Evolutionary conservation across 176 grass and related monocot genomes (phyloP).

Genomic region (Pontederia crassipes): DNA sequence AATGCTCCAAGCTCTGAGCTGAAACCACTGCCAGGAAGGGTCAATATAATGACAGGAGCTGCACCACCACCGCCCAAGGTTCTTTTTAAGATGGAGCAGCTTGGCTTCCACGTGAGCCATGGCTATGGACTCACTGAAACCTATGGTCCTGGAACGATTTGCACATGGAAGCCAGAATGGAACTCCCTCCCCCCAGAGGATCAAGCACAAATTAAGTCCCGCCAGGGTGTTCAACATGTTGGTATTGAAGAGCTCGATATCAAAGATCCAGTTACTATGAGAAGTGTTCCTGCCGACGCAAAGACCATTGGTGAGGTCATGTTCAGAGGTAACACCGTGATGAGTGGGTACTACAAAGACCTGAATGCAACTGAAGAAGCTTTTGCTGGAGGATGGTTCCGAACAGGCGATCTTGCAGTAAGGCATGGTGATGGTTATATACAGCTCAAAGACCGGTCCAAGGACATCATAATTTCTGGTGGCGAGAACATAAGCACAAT

Average conservation of each 20-base stretch:
- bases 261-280: constrained; percentile 64
- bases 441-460: constrained; percentile 57
- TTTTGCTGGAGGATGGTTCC: constrained; percentile 49
- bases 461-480: constrained; percentile 86
- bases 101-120: constrained; percentile 55
- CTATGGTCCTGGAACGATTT: constrained; percentile 53
- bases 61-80: constrained; percentile 54
- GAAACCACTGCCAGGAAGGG: constrained; percentile 20
- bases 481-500: constrained; percentile 92
- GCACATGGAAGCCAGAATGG: constrained; percentile 77
- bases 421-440: constrained; percentile 62
- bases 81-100: constrained; percentile 55
- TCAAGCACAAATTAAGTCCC: constrained; percentile 56
- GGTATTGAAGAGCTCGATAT: constrained; percentile 58
- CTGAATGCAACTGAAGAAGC: constrained; percentile 34
- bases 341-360: constrained; percentile 90
- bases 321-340: constrained; percentile 80
- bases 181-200: constrained; percentile 42
- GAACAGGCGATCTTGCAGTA: constrained; percentile 63
- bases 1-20: constrained; percentile 30
- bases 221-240: constrained; percentile 63
- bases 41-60: constrained; percentile 45
- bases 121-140: constrained; percentile 86
- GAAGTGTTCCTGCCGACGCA: constrained; percentile 48
- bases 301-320: constrained; percentile 75